phyloP scores from a whole-genome alignment of 2,329 filamentous ascomycete species.

The Fusarium sp. region DNA sequence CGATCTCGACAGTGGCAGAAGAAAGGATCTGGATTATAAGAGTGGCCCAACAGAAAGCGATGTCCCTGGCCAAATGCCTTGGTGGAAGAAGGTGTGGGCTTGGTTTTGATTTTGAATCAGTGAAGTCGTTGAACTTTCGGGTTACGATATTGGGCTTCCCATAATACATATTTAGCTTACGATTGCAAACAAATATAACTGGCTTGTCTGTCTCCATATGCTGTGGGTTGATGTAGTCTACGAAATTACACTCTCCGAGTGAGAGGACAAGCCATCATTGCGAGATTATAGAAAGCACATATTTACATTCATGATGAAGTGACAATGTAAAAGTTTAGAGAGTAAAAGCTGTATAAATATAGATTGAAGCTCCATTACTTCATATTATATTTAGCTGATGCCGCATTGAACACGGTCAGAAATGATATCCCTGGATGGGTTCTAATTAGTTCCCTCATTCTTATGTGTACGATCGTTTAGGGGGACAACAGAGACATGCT shows the following conservation, averaged over 20 bases:
- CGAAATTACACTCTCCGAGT: background rate
- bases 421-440: background rate
- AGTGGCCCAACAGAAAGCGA: conserved; percentile 44
- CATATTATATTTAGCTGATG: background rate
- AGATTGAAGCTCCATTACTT: background rate
- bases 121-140: background rate
- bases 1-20: conserved; percentile 64
- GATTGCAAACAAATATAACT: background rate
- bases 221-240: background rate
- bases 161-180: background rate
- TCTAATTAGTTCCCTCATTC: background rate
- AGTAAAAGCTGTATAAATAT: background rate
- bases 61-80: conserved; percentile 43
- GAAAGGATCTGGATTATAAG: conserved; percentile 62
- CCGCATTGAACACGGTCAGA: background rate
- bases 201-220: background rate
- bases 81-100: conserved; percentile 56
- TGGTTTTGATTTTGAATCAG: conserved; percentile 48
- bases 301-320: background rate
- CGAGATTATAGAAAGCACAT: background rate
- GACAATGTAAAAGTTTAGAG: no score
- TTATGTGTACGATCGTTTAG: background rate
- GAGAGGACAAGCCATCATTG: background rate
- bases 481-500: background rate
- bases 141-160: no score